These are phyloP conservation scores for Salvia rosmarinus DNA, from an alignment of 257 asterid genomes.

Conservation along the genomic window DNA sequence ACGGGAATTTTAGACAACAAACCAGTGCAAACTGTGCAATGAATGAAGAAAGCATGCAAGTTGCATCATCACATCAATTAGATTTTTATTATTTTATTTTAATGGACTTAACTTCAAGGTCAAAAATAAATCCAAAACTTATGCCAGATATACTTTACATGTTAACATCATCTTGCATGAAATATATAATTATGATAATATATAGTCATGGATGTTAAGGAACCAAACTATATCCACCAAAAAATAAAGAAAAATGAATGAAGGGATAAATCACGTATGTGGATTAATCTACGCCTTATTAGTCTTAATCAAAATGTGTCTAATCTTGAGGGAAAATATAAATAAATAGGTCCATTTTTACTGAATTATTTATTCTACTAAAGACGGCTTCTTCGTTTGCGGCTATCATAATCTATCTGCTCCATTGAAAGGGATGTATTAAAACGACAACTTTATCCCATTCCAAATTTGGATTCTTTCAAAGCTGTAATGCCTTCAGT, in stretches of 20 bases:
- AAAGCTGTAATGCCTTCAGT: conserved; percentile 17
- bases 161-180: conserved; percentile 29
- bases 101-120: background rate
- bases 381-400: conserved; percentile 39
- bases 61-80: background rate
- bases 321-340: background rate
- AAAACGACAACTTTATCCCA: conserved; percentile 31
- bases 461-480: conserved; percentile 4
- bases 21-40: background rate
- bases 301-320: conserved; percentile 38
- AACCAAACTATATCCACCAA: conserved; percentile 14
- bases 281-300: conserved; percentile 14
- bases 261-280: conserved; percentile 3
- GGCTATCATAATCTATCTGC: conserved; percentile 36
- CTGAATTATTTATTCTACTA: background rate
- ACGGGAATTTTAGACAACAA: too few relatives aligned
- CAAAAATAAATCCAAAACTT: background rate
- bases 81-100: background rate
- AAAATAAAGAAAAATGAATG: background rate
- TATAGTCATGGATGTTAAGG: conserved; percentile 18
- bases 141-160: background rate
- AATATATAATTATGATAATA: background rate
- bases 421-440: conserved; percentile 37
- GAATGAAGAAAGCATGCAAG: background rate
- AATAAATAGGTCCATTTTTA: background rate